Evolutionary conservation across 257 asterid genomes (phyloP).

Genomic region (Lycium barbarum): DNA sequence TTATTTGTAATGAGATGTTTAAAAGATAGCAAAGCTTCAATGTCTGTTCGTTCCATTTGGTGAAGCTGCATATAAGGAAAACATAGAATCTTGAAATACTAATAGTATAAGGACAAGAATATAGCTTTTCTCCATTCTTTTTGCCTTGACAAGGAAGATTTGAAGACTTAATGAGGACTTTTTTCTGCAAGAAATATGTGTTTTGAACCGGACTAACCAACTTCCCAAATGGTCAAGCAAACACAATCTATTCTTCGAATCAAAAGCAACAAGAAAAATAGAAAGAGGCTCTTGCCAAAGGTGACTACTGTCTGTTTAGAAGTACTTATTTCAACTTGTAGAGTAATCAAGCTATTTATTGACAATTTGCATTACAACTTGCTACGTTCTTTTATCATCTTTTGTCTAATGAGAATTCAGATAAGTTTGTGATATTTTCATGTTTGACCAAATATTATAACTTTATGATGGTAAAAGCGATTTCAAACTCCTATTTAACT

Average conservation of each 20-base stretch:
- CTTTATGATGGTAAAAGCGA: no score
- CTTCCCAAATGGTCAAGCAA: not conserved
- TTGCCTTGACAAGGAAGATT: not conserved
- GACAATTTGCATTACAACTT: not conserved
- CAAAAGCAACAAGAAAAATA: not conserved
- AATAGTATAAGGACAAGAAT: constrained; percentile 7
- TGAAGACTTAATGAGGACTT: not conserved
- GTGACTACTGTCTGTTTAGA: no score
- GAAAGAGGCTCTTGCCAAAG: not conserved
- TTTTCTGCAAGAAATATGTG: not conserved
- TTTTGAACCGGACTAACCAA: not conserved
- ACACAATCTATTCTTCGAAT: not conserved
- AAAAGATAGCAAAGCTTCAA: constrained; percentile 38
- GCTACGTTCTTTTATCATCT: not conserved
- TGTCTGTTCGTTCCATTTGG: constrained; percentile 37
- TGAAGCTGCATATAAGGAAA: constrained; percentile 29
- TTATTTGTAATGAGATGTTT: constrained; percentile 37
- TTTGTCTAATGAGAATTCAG: not conserved
- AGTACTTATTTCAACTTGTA: not conserved
- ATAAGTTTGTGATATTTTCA: not conserved
- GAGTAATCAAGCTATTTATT: not conserved
- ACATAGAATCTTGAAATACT: not conserved
- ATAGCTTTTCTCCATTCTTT: constrained; percentile 19
- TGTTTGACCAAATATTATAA: constrained; percentile 3
- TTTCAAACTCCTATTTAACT: not conserved